Evolutionary conservation across 495 filamentous ascomycete genomes (phyloP).

Genomic region (Penicillium maclennaniae): DNA sequence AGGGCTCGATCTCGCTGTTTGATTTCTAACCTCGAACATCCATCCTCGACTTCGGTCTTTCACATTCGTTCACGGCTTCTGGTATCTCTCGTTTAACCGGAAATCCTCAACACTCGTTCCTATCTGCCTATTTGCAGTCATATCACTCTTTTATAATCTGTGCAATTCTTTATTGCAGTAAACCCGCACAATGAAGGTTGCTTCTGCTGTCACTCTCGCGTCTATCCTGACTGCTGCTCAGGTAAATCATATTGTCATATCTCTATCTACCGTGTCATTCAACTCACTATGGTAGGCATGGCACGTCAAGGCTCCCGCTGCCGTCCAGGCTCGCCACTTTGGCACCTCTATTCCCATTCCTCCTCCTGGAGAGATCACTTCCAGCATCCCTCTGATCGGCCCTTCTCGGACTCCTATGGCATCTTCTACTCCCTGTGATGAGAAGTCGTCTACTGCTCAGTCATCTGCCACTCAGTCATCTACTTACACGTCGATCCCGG

Average conservation of each 20-base stretch:
- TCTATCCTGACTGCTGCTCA: conserved; percentile 6
- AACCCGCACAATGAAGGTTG: conserved; percentile 4
- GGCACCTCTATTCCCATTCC: neutral
- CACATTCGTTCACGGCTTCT: neutral
- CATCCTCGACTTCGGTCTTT: neutral
- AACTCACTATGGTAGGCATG: neutral
- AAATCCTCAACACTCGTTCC: neutral
- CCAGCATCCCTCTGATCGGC: neutral
- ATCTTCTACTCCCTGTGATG: neutral
- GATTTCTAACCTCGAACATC: neutral
- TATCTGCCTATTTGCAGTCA: neutral
- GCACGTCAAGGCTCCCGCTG: neutral
- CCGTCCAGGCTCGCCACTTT: neutral
- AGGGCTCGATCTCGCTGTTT: neutral
- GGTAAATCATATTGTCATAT: neutral
- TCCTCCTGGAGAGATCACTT: neutral
- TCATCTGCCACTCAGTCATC: neutral
- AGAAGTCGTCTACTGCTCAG: neutral
- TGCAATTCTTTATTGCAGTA: neutral
- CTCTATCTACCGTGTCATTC: neutral
- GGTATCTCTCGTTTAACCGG: neutral
- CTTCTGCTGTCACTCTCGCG: conserved; percentile 1
- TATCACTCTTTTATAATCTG: neutral
- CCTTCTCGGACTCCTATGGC: neutral
- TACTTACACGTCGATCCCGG: neutral